Evolutionary conservation across 2,329 filamentous ascomycete species (phyloP).

Genomic region (Cladophialophora chaetospira): DNA sequence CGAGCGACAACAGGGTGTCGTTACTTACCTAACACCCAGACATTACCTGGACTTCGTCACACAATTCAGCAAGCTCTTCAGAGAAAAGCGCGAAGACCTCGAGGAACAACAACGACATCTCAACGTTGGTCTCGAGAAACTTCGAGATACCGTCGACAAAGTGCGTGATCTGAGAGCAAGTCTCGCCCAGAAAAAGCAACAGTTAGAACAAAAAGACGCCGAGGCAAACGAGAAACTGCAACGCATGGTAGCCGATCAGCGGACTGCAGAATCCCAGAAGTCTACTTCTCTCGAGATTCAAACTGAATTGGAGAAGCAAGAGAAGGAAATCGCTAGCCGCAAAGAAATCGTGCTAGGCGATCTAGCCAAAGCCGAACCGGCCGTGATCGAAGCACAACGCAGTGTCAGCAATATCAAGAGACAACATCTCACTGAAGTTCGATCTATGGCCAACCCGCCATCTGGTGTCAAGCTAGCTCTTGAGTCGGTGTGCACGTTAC

Average conservation of each 20-base stretch:
- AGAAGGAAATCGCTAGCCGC: conserved; percentile 79
- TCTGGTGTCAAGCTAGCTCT: conserved; percentile 86
- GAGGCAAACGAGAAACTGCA: conserved; percentile 98
- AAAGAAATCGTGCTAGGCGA: conserved; percentile 84
- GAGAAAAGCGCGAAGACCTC: conserved; percentile 95
- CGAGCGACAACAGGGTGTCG: conserved; percentile 86
- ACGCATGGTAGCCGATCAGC: conserved; percentile 94
- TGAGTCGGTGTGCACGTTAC: conserved; percentile 92
- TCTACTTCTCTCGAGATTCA: conserved; percentile 86
- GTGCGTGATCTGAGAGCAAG: conserved; percentile 88
- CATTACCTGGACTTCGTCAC: conserved; percentile 98
- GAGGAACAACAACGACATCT: conserved; percentile 98
- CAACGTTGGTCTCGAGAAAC: conserved; percentile 96
- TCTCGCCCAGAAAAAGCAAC: conserved; percentile 89
- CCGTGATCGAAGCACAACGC: conserved; percentile 87
- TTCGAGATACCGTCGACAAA: conserved; percentile 95
- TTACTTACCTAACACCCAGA: conserved; percentile 90
- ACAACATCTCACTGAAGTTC: conserved; percentile 94
- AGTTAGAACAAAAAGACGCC: conserved; percentile 88
- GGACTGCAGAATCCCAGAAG: conserved; percentile 90
- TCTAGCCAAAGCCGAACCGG: conserved; percentile 87
- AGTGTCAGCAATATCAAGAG: conserved; percentile 99
- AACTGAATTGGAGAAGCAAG: conserved; percentile 81
- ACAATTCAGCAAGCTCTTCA: conserved; percentile 96
- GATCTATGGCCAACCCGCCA: conserved; percentile 93